phyloP scores from a whole-genome alignment of 2,329 filamentous ascomycete genomes.

The Fusarium sp. region DNA sequence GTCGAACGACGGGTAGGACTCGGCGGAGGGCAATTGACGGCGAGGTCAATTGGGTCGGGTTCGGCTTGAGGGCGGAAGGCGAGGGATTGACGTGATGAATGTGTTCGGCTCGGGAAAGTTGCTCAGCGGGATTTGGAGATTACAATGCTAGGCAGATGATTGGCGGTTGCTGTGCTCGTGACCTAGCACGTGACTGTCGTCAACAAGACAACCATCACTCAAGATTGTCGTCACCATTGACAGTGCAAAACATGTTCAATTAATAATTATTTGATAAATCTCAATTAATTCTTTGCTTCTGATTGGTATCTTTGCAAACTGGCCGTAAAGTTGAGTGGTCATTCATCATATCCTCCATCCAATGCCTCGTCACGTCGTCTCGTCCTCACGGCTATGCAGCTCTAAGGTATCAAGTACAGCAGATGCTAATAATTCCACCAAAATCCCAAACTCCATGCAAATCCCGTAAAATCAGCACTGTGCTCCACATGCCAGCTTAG shows the following conservation, averaged over 20 bases:
- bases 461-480: conserved; percentile 2
- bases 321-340: conserved; percentile 12
- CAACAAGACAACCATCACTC: conserved; percentile 7
- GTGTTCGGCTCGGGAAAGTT: conserved; percentile 47
- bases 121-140: conserved; percentile 55
- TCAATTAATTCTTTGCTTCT: background rate
- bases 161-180: conserved; percentile 46
- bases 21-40: conserved; percentile 44
- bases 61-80: conserved; percentile 40
- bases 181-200: conserved; percentile 44
- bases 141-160: conserved; percentile 55
- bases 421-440: conserved; percentile 6
- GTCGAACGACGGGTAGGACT: conserved; percentile 19
- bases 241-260: background rate
- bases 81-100: conserved; percentile 46
- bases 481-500: conserved; percentile 30
- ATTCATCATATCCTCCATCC: conserved; percentile 22
- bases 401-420: conserved; percentile 24
- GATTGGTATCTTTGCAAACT: background rate
- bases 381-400: conserved; percentile 24
- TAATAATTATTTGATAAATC: background rate
- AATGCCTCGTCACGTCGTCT: conserved; percentile 34
- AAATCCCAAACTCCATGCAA: conserved; percentile 29
- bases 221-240: background rate
- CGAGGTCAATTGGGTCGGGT: conserved; percentile 42